Percentiles rank a stretch among this genome's conserved stretches.
phyloP scores from a whole-genome alignment of 352 stramenopile genomes.

The Phytophthora litchii region DNA sequence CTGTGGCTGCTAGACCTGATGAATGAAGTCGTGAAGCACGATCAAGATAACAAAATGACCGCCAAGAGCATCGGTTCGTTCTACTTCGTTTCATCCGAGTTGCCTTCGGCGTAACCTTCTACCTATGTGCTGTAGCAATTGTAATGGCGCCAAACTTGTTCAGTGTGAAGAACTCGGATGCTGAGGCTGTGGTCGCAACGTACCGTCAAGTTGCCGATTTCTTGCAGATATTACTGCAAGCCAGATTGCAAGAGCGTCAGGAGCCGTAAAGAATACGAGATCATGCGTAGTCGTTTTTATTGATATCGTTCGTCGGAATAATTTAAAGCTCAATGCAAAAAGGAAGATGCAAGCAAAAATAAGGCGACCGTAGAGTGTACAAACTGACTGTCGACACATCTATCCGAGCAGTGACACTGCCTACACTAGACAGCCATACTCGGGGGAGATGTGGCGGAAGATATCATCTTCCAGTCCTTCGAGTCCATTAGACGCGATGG shows the following conservation, averaged over 20 bases:
- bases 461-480: conserved; percentile 71
- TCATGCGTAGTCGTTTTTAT: conserved; percentile 22
- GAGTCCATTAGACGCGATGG: conserved; percentile 19
- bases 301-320: conserved; percentile 34
- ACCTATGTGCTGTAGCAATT: conserved; percentile 50
- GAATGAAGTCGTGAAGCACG: conserved; percentile 56
- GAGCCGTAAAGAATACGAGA: conserved; percentile 28
- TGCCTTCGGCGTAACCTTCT: background rate
- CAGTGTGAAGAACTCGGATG: conserved; percentile 65
- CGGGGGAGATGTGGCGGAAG: conserved; percentile 84
- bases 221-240: conserved; percentile 53
- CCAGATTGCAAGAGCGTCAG: conserved; percentile 40
- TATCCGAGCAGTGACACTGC: conserved; percentile 15
- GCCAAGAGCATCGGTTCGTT: conserved; percentile 72
- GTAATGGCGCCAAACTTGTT: conserved; percentile 85
- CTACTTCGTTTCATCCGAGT: background rate
- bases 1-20: conserved; percentile 84
- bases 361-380: conserved; percentile 18
- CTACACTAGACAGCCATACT: conserved; percentile 85
- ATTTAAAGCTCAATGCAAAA: conserved; percentile 40
- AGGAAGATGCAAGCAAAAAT: conserved; percentile 23
- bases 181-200: conserved; percentile 71
- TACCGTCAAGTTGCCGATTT: conserved; percentile 81
- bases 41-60: conserved; percentile 81
- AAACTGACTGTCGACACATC: conserved; percentile 28